A percentile compares a stretch with the other conserved stretches of the same genome.
Evolutionary conservation across 768 basidiomycete species (phyloP).

Genomic region (Auricularia auricula-judae): DNA sequence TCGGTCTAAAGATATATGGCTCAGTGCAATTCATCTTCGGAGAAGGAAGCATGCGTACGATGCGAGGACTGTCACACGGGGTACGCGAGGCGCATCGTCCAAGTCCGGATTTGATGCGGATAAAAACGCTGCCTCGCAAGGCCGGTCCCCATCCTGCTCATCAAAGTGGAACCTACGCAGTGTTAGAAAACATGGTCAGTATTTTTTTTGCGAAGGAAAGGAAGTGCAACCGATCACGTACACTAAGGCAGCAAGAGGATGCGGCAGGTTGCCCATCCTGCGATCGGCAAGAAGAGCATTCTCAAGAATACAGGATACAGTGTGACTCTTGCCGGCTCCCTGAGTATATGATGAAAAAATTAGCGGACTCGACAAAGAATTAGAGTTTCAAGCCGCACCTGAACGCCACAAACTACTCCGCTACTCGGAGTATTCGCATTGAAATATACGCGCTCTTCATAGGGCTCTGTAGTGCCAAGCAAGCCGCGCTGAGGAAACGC

Average conservation of each 20-base stretch:
- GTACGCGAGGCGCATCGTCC: background rate
- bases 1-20: constrained; percentile 3
- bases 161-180: constrained; percentile 6
- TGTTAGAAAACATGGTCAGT: too few relatives aligned
- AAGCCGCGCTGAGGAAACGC: background rate
- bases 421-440: constrained; percentile 54
- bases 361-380: background rate
- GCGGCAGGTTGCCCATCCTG: constrained; percentile 38
- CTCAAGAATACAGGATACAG: constrained; percentile 56
- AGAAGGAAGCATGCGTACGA: background rate
- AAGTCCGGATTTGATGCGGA: background rate
- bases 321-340: constrained; percentile 68
- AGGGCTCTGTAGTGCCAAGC: background rate
- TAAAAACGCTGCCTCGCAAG: constrained; percentile 10
- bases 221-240: background rate
- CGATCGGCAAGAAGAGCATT: constrained; percentile 51
- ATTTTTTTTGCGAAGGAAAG: background rate
- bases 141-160: constrained; percentile 1
- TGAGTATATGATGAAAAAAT: background rate
- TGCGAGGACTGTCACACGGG: constrained; percentile 4
- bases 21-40: too few relatives aligned
- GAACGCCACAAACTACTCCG: constrained; percentile 56
- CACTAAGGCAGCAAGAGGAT: constrained; percentile 50
- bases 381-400: background rate
- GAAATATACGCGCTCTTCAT: constrained; percentile 2